These are phyloP conservation scores for Globisporangium apiculatum DNA, from an alignment of 352 stramenopile genomes.

Conservation along the genomic window DNA sequence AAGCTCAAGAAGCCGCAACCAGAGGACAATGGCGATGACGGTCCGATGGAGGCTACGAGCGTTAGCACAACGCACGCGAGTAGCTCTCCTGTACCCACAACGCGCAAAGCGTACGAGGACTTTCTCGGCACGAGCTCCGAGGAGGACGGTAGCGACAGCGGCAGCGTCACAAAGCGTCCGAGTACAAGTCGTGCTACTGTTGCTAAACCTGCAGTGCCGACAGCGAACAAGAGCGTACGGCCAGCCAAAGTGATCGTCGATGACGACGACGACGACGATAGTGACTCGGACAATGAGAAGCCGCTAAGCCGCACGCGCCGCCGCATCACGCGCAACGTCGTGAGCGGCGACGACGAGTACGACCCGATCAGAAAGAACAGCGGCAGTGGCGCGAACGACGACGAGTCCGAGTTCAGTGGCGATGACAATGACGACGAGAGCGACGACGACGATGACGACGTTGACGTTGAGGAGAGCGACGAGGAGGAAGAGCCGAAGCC, in stretches of 20 bases:
- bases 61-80: neutral
- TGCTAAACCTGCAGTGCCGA: no score
- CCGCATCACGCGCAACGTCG: conserved; percentile 19
- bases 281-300: conserved; percentile 57
- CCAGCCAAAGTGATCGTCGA: conserved; percentile 51
- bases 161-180: conserved; percentile 13
- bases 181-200: no score
- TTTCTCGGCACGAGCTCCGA: conserved; percentile 67
- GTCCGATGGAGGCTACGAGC: neutral
- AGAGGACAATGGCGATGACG: neutral
- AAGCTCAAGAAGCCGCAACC: conserved; percentile 18
- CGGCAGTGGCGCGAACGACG: conserved; percentile 35
- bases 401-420: conserved; percentile 49
- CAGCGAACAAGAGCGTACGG: neutral
- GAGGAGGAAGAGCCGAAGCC: conserved; percentile 35
- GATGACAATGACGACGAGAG: conserved; percentile 29
- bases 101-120: conserved; percentile 65
- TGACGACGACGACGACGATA: conserved; percentile 80
- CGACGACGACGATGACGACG: conserved; percentile 41
- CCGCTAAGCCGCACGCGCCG: conserved; percentile 17
- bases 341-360: conserved; percentile 43
- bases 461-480: conserved; percentile 35
- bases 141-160: conserved; percentile 26
- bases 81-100: conserved; percentile 6
- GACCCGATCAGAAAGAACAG: conserved; percentile 18